Percentiles rank a stretch among this genome's conserved stretches.
Evolutionary conservation across 78 protist genomes (phyloP).

Genomic region (Pelomyxa schiedti): DNA sequence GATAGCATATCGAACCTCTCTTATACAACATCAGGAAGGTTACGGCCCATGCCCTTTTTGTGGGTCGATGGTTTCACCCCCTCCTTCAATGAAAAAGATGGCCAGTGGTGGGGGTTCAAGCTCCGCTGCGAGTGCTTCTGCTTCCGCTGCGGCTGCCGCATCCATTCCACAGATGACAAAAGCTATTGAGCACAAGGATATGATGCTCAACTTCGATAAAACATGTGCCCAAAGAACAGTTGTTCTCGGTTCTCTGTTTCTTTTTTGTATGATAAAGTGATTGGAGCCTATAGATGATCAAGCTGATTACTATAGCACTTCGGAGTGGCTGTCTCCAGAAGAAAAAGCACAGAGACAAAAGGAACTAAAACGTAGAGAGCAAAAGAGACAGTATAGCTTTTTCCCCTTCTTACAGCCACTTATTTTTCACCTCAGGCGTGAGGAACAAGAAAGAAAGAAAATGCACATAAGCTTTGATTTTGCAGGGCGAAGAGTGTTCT

Average conservation of each 20-base stretch:
- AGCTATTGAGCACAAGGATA: background rate
- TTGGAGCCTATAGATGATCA: background rate
- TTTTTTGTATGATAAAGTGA: background rate
- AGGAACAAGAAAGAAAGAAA: no score
- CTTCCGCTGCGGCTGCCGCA: background rate
- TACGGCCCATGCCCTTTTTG: constrained; percentile 24
- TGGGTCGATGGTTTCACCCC: background rate
- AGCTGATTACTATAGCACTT: background rate
- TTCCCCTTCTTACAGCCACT: no score
- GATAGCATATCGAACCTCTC: no score
- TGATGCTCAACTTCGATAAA: background rate
- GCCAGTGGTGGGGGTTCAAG: no score
- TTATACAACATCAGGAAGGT: no score
- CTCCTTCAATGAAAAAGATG: no score
- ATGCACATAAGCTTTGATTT: no score
- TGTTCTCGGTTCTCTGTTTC: background rate
- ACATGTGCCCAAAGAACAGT: background rate
- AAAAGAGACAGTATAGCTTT: no score
- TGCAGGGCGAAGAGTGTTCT: no score
- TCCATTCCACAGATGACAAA: background rate
- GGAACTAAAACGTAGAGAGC: background rate
- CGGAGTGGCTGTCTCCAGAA: background rate
- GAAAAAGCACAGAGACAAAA: background rate
- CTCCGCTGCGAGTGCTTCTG: background rate
- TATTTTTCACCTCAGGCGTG: no score